Evolutionary conservation across 306 rosid species (phyloP).

Genomic region (Crotalaria pallida): DNA sequence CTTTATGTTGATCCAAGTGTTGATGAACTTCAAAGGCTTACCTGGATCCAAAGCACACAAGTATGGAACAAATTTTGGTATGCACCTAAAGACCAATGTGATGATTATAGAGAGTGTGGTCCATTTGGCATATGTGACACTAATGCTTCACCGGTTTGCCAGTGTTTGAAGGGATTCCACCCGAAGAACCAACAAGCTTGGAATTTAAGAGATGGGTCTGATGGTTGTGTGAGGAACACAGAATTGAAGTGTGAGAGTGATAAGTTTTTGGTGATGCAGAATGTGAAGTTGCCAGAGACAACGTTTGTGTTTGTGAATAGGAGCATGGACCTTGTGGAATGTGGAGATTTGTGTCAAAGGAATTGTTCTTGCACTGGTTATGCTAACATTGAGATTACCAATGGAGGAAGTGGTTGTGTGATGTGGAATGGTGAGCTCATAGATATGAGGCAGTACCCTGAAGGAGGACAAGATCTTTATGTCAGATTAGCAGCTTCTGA

Average conservation of each 20-base stretch:
- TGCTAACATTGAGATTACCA: conserved; percentile 31
- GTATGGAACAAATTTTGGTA: conserved; percentile 56
- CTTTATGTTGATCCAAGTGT: conserved; percentile 30
- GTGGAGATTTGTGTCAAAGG: conserved; percentile 36
- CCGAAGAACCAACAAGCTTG: conserved; percentile 56
- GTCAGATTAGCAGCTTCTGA: conserved; percentile 71
- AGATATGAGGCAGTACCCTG: conserved; percentile 41
- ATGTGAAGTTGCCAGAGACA: conserved; percentile 64
- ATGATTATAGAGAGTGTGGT: conserved; percentile 50
- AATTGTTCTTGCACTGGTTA: conserved; percentile 65
- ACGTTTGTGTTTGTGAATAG: conserved; percentile 36
- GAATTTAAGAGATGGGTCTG: conserved; percentile 61
- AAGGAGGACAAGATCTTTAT: conserved; percentile 50
- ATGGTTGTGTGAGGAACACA: conserved; percentile 62
- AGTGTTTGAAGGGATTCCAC: conserved; percentile 46
- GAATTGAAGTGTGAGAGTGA: conserved; percentile 41
- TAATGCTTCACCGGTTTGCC: conserved; percentile 59
- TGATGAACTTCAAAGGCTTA: conserved; percentile 40
- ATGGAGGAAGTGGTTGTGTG: conserved; percentile 70
- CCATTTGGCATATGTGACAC: conserved; percentile 63
- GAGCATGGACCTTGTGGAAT: conserved; percentile 33
- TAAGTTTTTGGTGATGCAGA: conserved; percentile 24
- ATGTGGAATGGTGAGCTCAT: conserved; percentile 47
- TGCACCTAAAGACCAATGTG: conserved; percentile 71
- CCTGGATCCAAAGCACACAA: conserved; percentile 39